A percentile compares a stretch with the other conserved stretches of the same genome.
phyloP scores from a whole-genome alignment of 2,329 filamentous ascomycete species.

The Phoma sp. region DNA sequence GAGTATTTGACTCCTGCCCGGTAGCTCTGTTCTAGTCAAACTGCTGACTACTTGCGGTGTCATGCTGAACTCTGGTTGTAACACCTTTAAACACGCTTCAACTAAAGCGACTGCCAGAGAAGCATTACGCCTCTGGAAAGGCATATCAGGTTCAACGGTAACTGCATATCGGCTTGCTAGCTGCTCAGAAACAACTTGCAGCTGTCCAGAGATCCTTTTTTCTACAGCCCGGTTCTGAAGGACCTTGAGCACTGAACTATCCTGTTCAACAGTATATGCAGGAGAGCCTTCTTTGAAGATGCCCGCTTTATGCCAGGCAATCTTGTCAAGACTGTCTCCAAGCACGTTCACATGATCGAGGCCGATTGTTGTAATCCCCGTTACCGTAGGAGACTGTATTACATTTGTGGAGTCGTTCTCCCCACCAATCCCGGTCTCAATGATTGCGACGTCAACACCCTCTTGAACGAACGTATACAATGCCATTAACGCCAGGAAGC shows the following conservation, averaged over 20 bases:
- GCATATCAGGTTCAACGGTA: neutral
- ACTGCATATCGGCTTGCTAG: neutral
- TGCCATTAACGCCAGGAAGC: slow-evolving; percentile 62
- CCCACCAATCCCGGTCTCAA: slow-evolving; percentile 71
- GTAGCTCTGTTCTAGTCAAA: neutral
- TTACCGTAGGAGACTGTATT: slow-evolving; percentile 63
- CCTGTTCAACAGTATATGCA: slow-evolving; percentile 51
- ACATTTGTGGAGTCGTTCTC: slow-evolving; percentile 68
- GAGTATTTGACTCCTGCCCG: neutral
- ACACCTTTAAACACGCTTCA: neutral
- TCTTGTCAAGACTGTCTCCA: slow-evolving; percentile 68
- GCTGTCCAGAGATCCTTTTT: slow-evolving; percentile 13
- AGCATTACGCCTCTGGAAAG: neutral
- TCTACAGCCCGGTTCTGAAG: slow-evolving; percentile 20
- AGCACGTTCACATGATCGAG: slow-evolving; percentile 73
- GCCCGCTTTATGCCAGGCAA: slow-evolving; percentile 78
- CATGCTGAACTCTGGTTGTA: neutral
- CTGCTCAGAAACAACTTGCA: neutral
- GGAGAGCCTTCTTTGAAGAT: slow-evolving; percentile 69
- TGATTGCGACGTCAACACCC: slow-evolving; percentile 67
- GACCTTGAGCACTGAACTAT: slow-evolving; percentile 9
- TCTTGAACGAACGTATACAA: slow-evolving; percentile 72
- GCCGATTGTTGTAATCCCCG: slow-evolving; percentile 70
- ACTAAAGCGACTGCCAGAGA: neutral
- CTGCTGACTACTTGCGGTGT: neutral